Evolutionary conservation across 768 basidiomycete species (phyloP).

Genomic region (Imleria badia): DNA sequence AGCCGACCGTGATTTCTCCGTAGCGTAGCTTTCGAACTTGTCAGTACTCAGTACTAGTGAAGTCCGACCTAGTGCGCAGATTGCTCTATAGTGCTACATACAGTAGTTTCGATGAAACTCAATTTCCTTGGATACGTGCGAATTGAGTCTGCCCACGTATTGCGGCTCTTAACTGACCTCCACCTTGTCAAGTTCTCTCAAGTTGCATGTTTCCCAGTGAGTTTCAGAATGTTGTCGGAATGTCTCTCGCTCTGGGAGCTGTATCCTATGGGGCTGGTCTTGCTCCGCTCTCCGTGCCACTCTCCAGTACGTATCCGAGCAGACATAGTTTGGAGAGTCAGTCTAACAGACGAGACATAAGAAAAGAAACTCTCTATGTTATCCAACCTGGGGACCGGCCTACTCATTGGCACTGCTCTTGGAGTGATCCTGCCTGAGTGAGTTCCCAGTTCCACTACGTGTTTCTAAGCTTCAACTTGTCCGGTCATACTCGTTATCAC

Average conservation of each 20-base stretch:
- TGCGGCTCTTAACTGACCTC: background rate
- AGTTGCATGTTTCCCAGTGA: conserved; percentile 24
- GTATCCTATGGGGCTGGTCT: conserved; percentile 70
- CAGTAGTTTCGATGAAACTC: background rate
- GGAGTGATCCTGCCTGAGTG: conserved; percentile 94
- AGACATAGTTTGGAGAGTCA: background rate
- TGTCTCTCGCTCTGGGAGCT: conserved; percentile 61
- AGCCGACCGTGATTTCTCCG: background rate
- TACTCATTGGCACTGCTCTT: conserved; percentile 86
- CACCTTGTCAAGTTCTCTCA: background rate
- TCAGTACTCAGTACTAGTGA: no score
- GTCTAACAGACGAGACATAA: conserved; percentile 36
- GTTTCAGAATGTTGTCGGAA: conserved; percentile 30
- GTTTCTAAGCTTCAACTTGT: background rate
- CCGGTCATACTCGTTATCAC: conserved; percentile 1
- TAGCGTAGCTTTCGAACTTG: background rate
- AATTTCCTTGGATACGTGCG: background rate
- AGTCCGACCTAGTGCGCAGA: no score
- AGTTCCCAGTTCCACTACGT: conserved; percentile 32
- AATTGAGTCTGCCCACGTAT: background rate
- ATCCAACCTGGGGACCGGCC: conserved; percentile 70
- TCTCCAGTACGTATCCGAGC: conserved; percentile 52
- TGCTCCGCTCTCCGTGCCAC: conserved; percentile 69
- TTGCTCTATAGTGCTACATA: no score
- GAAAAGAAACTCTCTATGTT: conserved; percentile 45